Evolutionary conservation across 179 eudicot species (phyloP).

Genomic region (Silene coronaria): DNA sequence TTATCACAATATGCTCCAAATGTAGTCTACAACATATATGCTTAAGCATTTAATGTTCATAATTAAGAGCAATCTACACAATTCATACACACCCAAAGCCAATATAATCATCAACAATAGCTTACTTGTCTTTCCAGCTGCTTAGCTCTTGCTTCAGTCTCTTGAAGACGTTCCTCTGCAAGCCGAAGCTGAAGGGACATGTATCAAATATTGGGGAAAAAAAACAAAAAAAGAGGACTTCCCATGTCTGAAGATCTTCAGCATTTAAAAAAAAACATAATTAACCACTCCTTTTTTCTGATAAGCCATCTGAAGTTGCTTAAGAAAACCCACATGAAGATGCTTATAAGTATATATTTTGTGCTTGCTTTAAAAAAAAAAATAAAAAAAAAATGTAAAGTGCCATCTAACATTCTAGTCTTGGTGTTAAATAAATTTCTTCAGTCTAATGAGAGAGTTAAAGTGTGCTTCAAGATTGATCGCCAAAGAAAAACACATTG

Average conservation of each 20-base stretch:
- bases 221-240: conserved; percentile 14
- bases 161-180: conserved; percentile 79
- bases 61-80: background rate
- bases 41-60: background rate
- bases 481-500: background rate
- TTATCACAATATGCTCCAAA: background rate
- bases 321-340: background rate
- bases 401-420: background rate
- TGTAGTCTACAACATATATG: background rate
- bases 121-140: conserved; percentile 86
- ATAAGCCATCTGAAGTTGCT: background rate
- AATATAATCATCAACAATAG: conserved; percentile 3
- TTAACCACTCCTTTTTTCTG: background rate
- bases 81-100: conserved; percentile 4
- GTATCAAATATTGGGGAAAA: conserved; percentile 23
- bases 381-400: background rate
- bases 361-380: background rate
- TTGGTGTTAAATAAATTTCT: background rate
- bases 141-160: conserved; percentile 85
- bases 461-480: background rate
- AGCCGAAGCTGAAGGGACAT: conserved; percentile 63
- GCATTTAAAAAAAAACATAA: background rate
- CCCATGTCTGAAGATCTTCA: background rate
- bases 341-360: background rate
- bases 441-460: background rate